A percentile compares a stretch with the other conserved stretches of the same genome.
Conservation (phyloP, 176 grass and related monocot genomes). For the Juncus inflexus region DNA sequence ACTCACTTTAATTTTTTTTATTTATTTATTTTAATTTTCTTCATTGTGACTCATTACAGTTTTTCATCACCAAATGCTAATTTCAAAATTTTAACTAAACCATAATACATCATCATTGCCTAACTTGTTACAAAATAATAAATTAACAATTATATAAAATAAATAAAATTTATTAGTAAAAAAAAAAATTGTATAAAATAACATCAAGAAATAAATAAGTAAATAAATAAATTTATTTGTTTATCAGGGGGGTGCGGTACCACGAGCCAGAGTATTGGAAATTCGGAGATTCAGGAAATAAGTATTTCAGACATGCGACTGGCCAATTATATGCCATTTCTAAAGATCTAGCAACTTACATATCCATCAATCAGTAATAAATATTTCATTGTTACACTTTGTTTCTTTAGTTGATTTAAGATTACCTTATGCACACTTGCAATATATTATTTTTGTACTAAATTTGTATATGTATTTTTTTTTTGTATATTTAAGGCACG, state of each 20-base stretch:
- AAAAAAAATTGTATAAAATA: no score
- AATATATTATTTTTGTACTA: slow-evolving; percentile 2
- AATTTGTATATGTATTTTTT: neutral
- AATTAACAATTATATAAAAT: no score
- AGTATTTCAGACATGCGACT: slow-evolving; percentile 67
- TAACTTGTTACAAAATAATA: no score
- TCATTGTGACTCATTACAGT: no score
- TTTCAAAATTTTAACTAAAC: no score
- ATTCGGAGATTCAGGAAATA: slow-evolving; percentile 58
- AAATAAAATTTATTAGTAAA: no score
- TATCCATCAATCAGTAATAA: slow-evolving; percentile 73
- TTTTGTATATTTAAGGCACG: slow-evolving; percentile 35
- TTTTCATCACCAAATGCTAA: no score
- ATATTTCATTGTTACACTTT: neutral
- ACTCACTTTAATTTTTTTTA: no score
- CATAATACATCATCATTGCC: no score
- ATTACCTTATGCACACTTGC: neutral
- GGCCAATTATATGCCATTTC: slow-evolving; percentile 71
- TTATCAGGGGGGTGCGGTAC: slow-evolving; percentile 59
- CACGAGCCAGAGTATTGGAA: slow-evolving; percentile 72
- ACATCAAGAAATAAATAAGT: no score
- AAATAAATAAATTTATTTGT: neutral
- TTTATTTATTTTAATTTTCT: no score
- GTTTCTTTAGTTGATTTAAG: neutral
- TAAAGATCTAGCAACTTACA: slow-evolving; percentile 64